Conservation (phyloP, 306 rosid genomes). For the Trichosanthes cucumerina region DNA sequence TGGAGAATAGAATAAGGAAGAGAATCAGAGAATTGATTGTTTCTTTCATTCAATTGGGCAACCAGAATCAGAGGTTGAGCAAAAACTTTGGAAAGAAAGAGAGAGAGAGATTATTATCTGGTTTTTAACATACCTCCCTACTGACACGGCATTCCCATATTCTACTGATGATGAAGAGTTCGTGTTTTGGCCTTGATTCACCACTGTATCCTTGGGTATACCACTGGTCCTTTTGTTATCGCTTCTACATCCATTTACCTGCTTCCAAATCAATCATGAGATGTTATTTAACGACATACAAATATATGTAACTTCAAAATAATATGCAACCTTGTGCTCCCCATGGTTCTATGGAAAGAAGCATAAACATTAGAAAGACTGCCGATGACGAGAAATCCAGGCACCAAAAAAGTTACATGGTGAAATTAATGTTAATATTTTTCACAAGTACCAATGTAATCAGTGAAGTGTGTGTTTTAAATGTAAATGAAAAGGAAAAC, state of each 20-base stretch:
- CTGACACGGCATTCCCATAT: slow-evolving; percentile 20
- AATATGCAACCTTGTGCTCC: not conserved
- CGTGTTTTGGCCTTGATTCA: not conserved
- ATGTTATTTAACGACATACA: not conserved
- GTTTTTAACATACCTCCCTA: slow-evolving; percentile 29
- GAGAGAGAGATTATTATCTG: not conserved
- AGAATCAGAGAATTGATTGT: not conserved
- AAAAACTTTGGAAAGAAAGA: not conserved
- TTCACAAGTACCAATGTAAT: not conserved
- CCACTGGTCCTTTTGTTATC: not conserved
- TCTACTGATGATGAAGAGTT: slow-evolving; percentile 12
- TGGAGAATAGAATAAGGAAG: slow-evolving; percentile 3
- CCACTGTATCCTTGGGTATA: not conserved
- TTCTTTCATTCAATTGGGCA: not conserved
- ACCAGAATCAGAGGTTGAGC: not conserved
- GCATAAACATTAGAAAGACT: not conserved
- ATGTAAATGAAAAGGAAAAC: not conserved
- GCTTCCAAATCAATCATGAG: slow-evolving; percentile 7
- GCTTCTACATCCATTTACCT: slow-evolving; percentile 26
- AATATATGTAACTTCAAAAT: not conserved
- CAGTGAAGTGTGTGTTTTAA: not conserved
- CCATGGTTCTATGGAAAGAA: not conserved
- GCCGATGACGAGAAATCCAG: not conserved
- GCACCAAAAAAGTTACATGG: not conserved
- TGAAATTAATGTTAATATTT: not conserved